Percentiles rank a stretch among this genome's conserved stretches.
phyloP scores from a whole-genome alignment of 164 flowering plant species.

The Kingdonia uniflora region DNA sequence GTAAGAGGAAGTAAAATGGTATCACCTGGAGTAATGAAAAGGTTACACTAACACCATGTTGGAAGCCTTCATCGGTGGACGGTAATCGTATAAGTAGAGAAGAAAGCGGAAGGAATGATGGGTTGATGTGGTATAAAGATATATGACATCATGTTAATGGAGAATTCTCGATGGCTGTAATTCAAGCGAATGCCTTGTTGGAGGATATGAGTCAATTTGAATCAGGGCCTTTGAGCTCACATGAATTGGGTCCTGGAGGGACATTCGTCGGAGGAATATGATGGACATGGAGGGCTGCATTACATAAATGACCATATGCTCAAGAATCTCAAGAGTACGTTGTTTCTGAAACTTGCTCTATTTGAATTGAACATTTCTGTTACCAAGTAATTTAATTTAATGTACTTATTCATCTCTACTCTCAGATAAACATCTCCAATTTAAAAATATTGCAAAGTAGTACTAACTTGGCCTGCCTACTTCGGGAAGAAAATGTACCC shows the following conservation, averaged over 20 bases:
- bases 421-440: too few relatives aligned
- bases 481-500: too few relatives aligned
- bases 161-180: conserved; percentile 84
- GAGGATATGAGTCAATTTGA: conserved; percentile 85
- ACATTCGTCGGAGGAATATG: conserved; percentile 86
- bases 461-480: too few relatives aligned
- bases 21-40: conserved; percentile 38
- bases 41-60: conserved; percentile 57
- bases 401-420: too few relatives aligned
- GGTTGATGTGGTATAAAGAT: conserved; percentile 79
- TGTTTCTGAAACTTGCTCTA: too few relatives aligned
- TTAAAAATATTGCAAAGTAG: too few relatives aligned
- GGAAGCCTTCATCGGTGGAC: conserved; percentile 44
- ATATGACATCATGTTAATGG: conserved; percentile 65
- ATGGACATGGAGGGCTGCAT: conserved; percentile 93
- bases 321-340: conserved; percentile 61
- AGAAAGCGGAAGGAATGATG: conserved; percentile 42
- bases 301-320: conserved; percentile 59
- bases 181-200: conserved; percentile 68
- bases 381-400: too few relatives aligned
- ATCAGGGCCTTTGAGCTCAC: conserved; percentile 70
- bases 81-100: conserved; percentile 38
- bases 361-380: too few relatives aligned
- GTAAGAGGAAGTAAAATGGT: conserved; percentile 36
- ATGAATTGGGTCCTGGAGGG: conserved; percentile 63